Base-by-base conservation (phyloP, 306 rosid species). In the Psophocarpus tetragonolobus region DNA sequence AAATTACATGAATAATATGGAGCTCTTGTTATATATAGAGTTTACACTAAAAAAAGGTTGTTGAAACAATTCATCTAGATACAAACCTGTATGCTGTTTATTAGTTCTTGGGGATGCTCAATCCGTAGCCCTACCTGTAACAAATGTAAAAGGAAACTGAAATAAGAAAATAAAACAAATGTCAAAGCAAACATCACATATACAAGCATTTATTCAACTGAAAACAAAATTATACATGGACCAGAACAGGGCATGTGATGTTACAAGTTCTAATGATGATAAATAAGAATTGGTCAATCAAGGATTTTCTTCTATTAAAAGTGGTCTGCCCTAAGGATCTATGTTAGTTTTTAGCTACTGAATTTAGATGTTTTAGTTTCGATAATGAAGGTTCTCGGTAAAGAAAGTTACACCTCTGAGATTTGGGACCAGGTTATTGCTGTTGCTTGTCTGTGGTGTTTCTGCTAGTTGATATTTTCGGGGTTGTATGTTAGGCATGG, bases 31-130 rank as follows among this genome's bases (percentile, higher is more conserved):
- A 24, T 24, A 9, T 21, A 11, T 26, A 38, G 11, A 50, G 42
- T 53, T 53, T 53, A 23, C 7, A 21, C 27, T 20, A 42, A 51
- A 50, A 3, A 60, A 23, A 77, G 62, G 72, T 41, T 33, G 65
- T 45, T 10, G 36, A 39, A 71, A 77, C 47, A 36, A 58, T 15
- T 72, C 26, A 18, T 68, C 33, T 33, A 73, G 56, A 66, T 18
- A 82, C 88, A 48, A 86, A 95, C 97, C 98, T 91, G 97, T 82
- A 91, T 85, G 80, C 76, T 87, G 87, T 95, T 89, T 83, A 95
- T 84, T 75, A 89, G 83, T 79, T 91, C 97, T 71, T 95, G 98
- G 82, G 97, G 97, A 84, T 95, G 98, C 88, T 95, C 98, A 56
- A 95, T 86, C 74, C 98, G 91, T 83, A 95, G 79, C 79, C 98